A percentile compares a stretch with the other conserved stretches of the same genome.
Conservation (phyloP, 108 stramenopile genomes). For the Stephanodiscus minutulus region DNA sequence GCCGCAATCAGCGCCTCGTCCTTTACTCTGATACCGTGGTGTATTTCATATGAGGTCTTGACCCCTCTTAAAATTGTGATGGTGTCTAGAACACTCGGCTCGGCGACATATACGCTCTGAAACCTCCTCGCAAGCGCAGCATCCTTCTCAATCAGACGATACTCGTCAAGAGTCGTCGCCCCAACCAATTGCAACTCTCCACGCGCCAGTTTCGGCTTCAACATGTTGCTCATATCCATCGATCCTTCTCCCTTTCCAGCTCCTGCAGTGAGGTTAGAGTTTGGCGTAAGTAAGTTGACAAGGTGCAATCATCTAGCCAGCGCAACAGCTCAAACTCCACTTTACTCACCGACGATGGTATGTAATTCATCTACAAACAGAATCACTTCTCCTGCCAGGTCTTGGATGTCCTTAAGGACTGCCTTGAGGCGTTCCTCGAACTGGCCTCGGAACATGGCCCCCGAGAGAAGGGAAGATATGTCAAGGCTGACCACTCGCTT, state of each 20-base stretch:
- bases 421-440: conserved; percentile 96
- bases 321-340: conserved; percentile 18
- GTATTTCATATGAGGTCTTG: conserved; percentile 82
- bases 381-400: conserved; percentile 79
- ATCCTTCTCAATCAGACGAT: conserved; percentile 93
- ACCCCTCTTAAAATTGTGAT: conserved; percentile 93
- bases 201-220: conserved; percentile 93
- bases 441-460: conserved; percentile 95
- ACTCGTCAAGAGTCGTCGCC: conserved; percentile 96
- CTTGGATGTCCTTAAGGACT: conserved; percentile 88
- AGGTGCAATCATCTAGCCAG: neutral
- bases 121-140: conserved; percentile 95
- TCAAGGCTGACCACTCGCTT: conserved; percentile 87
- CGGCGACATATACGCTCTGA: conserved; percentile 90
- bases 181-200: conserved; percentile 96
- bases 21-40: conserved; percentile 92
- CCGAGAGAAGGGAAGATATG: conserved; percentile 83
- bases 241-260: conserved; percentile 71
- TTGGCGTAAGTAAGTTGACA: neutral
- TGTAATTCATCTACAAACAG: conserved; percentile 97
- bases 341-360: conserved; percentile 81
- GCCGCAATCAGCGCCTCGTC: conserved; percentile 95
- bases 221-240: conserved; percentile 92
- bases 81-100: conserved; percentile 93
- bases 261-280: conserved; percentile 33